phyloP scores from a whole-genome alignment of 495 filamentous ascomycete genomes.

The Neurospora pannonica region DNA sequence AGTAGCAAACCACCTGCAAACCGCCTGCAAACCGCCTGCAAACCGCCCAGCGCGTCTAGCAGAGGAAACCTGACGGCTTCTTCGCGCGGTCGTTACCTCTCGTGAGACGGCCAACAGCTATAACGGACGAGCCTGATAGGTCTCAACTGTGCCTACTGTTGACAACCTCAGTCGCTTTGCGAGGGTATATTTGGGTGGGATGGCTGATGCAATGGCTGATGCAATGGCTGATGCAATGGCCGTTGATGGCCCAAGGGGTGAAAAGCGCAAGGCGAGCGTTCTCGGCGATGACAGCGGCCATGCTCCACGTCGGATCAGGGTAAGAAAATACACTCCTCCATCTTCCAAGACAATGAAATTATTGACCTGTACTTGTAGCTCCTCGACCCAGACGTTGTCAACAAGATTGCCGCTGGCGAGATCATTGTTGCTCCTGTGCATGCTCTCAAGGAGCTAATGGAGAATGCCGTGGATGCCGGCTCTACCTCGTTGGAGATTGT shows the following conservation, averaged over 20 bases:
- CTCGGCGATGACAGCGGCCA: slow-evolving; percentile 9
- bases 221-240: slow-evolving; percentile 25
- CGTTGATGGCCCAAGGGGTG: slow-evolving; percentile 40
- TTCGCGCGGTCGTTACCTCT: background rate
- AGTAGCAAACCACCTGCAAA: background rate
- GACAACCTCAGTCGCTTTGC: background rate
- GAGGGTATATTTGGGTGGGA: slow-evolving; percentile 1
- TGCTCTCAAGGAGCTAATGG: slow-evolving; percentile 93
- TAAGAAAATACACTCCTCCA: slow-evolving; percentile 4
- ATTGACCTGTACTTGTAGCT: slow-evolving; percentile 41
- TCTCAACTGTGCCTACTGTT: background rate
- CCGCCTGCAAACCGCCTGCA: background rate
- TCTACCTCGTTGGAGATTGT: slow-evolving; percentile 85
- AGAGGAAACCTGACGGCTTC: background rate
- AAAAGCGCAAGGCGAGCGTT: slow-evolving; percentile 54
- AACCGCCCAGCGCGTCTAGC: background rate
- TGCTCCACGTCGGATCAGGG: slow-evolving; percentile 61
- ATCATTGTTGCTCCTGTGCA: slow-evolving; percentile 98
- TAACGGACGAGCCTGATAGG: background rate
- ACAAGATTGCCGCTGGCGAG: slow-evolving; percentile 98
- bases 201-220: slow-evolving; percentile 24
- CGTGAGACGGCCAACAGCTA: background rate
- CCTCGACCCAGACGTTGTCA: slow-evolving; percentile 90
- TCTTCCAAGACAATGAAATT: background rate
- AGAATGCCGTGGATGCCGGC: slow-evolving; percentile 95